Evolutionary conservation across 768 basidiomycete genomes (phyloP), one percentile per base, ranked within the genome.

Genomic region (Daedaleopsis nitida): DNA sequence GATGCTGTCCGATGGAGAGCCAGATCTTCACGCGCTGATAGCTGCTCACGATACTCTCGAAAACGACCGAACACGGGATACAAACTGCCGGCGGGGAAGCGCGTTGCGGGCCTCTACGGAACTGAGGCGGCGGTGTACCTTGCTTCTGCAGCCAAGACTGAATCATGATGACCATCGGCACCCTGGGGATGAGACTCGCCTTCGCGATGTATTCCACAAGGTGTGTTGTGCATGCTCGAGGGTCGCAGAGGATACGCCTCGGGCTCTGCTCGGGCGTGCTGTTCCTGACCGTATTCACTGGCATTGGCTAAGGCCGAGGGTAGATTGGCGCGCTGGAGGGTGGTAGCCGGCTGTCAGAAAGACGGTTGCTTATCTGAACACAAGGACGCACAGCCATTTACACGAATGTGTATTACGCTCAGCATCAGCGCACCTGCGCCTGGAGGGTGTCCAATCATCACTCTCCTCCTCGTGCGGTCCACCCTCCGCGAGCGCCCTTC

Each of bases 331-430:
- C 48, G 48, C 23, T 7, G 38, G 14, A 5, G 14, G 23, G 7
- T 23, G 52, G 12, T 34, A 10, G 17, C 5, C 60, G 60, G 55
- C 60, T 52, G 60, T 62, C 60, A 62, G 35, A 62, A 57, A 62
- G 55, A 62, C 60, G 60, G 55, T 62, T 61, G 50, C 55, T 48
- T 47, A 14, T 38, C 39, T 52, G 55, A 48, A 60, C 54, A 61
- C 55, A 61, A 62, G 60, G 34, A 11, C 50, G 60, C 60, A 62
- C 55, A n/a, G 60, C 60, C 52, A 56, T 61, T 61, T 61, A 24
- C 32, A n/a, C 27, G 27, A 3, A 32, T 32, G 27, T 7, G 27
- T 32, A 32, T 32, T 52, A 57, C 21, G 48, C 27, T 32, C 7
- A 48, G 53, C 52, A 62, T 60, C 49, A 47, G 10, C 55, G 44